phyloP scores from a whole-genome alignment of 495 filamentous ascomycete species.

The Penicillium macrosclerotiorum region DNA sequence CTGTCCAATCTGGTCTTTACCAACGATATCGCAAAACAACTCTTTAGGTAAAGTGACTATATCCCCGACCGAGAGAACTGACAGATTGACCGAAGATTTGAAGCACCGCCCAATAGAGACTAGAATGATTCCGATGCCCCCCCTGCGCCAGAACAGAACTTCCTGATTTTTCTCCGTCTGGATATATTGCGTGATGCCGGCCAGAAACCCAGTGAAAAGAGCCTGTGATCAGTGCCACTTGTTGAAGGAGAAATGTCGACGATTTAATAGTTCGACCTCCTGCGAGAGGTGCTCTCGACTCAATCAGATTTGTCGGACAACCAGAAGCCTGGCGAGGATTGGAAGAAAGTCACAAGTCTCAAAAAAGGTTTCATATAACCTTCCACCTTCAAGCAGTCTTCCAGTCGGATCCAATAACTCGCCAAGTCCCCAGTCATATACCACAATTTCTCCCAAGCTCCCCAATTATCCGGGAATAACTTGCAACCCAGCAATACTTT shows the following conservation, averaged over 20 bases:
- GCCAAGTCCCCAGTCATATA: not conserved
- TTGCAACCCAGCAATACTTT: conserved; percentile 8
- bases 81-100: too few species aligned
- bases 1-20: too few species aligned
- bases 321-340: conserved; percentile 1
- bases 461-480: too few species aligned
- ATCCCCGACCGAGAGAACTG: too few species aligned
- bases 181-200: not conserved
- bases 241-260: conserved; percentile 17
- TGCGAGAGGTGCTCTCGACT: conserved; percentile 18
- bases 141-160: too few species aligned
- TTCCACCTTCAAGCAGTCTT: conserved; percentile 3
- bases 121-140: too few species aligned
- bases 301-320: conserved; percentile 7
- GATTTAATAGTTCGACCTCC: not conserved
- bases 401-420: not conserved
- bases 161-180: too few species aligned
- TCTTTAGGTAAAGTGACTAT: too few species aligned
- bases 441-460: too few species aligned
- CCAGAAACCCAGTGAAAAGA: not conserved
- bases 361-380: conserved; percentile 9
- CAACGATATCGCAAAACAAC: too few species aligned
- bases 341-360: conserved; percentile 10
- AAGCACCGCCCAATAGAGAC: too few species aligned
- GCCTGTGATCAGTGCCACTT: conserved; percentile 16